Conservation (phyloP, 768 basidiomycete genomes). For the Amanita jacksonii region DNA sequence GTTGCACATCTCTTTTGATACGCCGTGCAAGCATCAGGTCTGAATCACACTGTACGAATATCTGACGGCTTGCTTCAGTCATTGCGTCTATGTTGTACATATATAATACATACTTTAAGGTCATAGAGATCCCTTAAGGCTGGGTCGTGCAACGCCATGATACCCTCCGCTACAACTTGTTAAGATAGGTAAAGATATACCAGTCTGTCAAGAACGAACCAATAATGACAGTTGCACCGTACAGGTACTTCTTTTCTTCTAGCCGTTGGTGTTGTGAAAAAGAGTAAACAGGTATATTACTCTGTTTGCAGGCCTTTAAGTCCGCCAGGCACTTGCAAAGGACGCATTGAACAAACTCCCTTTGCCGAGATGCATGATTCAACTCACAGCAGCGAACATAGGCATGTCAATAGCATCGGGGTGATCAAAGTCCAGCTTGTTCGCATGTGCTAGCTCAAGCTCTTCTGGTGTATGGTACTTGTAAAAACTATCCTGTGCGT, state of each 20-base stretch:
- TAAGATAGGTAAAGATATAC: background rate
- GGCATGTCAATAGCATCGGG: conserved; percentile 90
- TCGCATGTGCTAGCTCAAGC: conserved; percentile 73
- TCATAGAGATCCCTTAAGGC: conserved; percentile 77
- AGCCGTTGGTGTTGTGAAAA: conserved; percentile 84
- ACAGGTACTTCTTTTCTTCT: conserved; percentile 76
- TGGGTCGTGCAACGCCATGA: conserved; percentile 82
- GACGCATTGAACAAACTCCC: background rate
- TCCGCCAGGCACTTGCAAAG: conserved; percentile 66
- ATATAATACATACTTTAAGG: conserved; percentile 55
- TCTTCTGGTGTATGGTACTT: conserved; percentile 72
- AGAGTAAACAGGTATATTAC: conserved; percentile 91
- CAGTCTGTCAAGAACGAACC: conserved; percentile 26
- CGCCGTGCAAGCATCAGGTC: conserved; percentile 96
- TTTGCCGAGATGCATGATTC: conserved; percentile 2
- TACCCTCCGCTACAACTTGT: conserved; percentile 66
- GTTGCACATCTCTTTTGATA: conserved; percentile 78
- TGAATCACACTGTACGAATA: conserved; percentile 90
- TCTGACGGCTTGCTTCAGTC: conserved; percentile 25
- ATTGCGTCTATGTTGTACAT: background rate
- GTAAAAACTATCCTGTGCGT: conserved; percentile 85
- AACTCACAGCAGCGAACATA: conserved; percentile 66
- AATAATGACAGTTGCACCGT: conserved; percentile 90
- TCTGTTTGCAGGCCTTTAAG: conserved; percentile 73
- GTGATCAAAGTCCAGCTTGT: conserved; percentile 80